Conservation (phyloP, 805 yeast genomes). For the Maudiozyma saulgeensis region DNA sequence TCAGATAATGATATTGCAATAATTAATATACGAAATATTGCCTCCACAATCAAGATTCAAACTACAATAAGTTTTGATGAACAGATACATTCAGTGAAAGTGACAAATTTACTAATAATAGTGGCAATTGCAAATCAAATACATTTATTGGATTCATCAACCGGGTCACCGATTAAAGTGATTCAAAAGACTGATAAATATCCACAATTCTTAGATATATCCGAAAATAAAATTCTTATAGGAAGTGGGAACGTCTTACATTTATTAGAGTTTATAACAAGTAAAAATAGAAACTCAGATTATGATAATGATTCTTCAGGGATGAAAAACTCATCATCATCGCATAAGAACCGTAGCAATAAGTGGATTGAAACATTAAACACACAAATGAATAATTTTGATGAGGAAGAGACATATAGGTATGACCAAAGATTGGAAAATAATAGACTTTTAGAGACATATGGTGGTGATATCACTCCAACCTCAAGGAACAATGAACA, state of each 20-base stretch:
- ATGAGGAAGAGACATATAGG: slow-evolving; percentile 19
- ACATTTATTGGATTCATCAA: slow-evolving; percentile 23
- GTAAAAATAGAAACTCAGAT: background rate
- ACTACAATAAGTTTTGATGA: slow-evolving; percentile 16
- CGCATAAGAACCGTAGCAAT: slow-evolving; percentile 10
- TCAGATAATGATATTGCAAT: slow-evolving; percentile 15
- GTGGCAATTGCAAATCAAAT: slow-evolving; percentile 23
- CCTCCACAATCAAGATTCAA: slow-evolving; percentile 14
- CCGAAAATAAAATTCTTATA: slow-evolving; percentile 25
- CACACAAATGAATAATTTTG: slow-evolving; percentile 20
- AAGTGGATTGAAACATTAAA: slow-evolving; percentile 25
- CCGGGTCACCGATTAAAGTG: slow-evolving; percentile 24
- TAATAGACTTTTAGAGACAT: slow-evolving; percentile 14
- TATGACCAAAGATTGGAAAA: slow-evolving; percentile 11
- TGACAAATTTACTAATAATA: slow-evolving; percentile 24
- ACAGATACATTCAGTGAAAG: slow-evolving; percentile 19
- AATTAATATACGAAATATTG: slow-evolving; percentile 20
- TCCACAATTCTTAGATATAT: slow-evolving; percentile 25
- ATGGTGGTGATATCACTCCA: slow-evolving; percentile 21
- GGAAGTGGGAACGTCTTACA: slow-evolving; percentile 25
- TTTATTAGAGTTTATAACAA: slow-evolving; percentile 20
- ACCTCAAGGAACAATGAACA: slow-evolving; percentile 12
- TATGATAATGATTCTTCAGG: background rate
- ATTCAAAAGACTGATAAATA: slow-evolving; percentile 25
- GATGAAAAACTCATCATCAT: background rate